phyloP scores from a whole-genome alignment of 495 filamentous ascomycete genomes.

The Cladorrhinum samala region DNA sequence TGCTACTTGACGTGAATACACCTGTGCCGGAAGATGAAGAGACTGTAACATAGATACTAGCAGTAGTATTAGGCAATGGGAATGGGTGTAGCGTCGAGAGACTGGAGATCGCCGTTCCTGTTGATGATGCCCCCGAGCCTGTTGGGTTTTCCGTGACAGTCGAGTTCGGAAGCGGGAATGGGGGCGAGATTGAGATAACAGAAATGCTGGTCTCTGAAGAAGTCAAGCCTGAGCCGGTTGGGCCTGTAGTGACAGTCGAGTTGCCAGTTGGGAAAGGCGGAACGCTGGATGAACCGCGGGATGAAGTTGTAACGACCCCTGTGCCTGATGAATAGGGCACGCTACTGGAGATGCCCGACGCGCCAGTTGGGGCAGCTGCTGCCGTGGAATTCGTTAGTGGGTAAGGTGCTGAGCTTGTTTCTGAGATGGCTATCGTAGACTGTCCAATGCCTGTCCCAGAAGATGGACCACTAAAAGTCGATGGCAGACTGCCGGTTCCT shows the following conservation, averaged over 20 bases:
- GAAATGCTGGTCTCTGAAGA: not conserved
- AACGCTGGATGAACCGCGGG: not conserved
- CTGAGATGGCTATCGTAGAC: not conserved
- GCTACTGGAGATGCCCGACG: not conserved
- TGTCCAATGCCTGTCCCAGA: not conserved
- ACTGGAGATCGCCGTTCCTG: too few relatives aligned
- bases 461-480: too few relatives aligned
- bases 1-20: too few relatives aligned
- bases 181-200: not conserved
- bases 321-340: slow-evolving; percentile 1
- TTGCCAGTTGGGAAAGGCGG: slow-evolving; percentile 16
- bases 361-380: not conserved
- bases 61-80: too few relatives aligned
- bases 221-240: slow-evolving; percentile 1
- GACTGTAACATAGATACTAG: too few relatives aligned
- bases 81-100: too few relatives aligned
- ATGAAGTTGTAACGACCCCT: not conserved
- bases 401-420: slow-evolving; percentile 2
- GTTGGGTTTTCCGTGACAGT: not conserved
- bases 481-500: not conserved
- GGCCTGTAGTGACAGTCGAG: slow-evolving; percentile 5
- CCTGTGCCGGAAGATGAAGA: too few relatives aligned
- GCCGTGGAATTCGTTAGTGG: not conserved
- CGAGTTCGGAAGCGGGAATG: slow-evolving; percentile 10
- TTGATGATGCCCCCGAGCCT: not conserved